Evolutionary conservation across 2,329 filamentous ascomycete species (phyloP).

Genomic region (Hyphodiscus sp.): DNA sequence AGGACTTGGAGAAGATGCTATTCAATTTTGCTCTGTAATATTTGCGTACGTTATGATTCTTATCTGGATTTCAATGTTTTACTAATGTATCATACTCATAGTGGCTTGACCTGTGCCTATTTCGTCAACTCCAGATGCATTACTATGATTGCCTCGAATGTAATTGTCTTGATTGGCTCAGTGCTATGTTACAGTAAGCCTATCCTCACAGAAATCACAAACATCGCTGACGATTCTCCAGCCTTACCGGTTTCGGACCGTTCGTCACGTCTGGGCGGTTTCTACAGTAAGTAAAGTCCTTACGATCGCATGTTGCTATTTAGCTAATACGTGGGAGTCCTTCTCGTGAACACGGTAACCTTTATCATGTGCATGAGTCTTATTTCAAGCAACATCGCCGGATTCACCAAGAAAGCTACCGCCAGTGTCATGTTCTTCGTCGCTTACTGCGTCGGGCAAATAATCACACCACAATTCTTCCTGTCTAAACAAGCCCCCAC

Average conservation of each 20-base stretch:
- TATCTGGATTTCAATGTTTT: too few relatives aligned
- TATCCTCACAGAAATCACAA: too few relatives aligned
- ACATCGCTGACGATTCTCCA: too few relatives aligned
- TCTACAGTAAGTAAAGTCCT: not conserved
- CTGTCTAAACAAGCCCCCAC: not conserved
- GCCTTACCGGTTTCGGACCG: not conserved
- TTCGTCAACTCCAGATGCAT: not conserved
- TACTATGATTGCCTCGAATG: not conserved
- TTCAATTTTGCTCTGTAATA: not conserved
- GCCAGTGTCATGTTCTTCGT: not conserved
- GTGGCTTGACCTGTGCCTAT: too few relatives aligned
- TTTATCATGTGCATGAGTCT: not conserved
- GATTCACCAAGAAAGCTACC: slow-evolving; percentile 1
- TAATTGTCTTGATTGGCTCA: not conserved
- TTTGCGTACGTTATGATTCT: not conserved
- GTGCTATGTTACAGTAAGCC: not conserved
- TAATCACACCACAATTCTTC: not conserved
- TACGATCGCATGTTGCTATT: too few relatives aligned
- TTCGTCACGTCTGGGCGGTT: not conserved
- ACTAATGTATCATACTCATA: too few relatives aligned
- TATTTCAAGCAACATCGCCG: not conserved
- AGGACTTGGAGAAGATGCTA: not conserved
- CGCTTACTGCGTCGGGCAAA: not conserved
- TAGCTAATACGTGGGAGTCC: too few relatives aligned
- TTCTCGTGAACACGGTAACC: not conserved